Conservation (phyloP, 768 basidiomycete species). For the Lactarius quietus region DNA sequence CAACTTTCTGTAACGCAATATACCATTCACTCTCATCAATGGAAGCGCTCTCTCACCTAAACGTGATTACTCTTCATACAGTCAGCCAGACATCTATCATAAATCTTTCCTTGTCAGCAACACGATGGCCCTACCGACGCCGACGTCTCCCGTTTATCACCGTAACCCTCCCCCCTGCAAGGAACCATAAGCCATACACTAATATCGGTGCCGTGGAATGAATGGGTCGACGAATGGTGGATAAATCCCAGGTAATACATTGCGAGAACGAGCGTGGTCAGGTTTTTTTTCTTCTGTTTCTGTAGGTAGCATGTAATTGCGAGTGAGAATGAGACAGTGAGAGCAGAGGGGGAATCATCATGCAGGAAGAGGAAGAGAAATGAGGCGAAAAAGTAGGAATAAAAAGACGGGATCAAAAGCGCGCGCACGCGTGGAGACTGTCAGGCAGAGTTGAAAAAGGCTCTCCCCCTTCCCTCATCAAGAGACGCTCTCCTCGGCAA, state of each 20-base stretch:
- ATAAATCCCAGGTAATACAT: neutral
- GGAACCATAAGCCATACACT: neutral
- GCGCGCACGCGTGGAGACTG: neutral
- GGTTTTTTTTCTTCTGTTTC: neutral
- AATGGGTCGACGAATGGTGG: neutral
- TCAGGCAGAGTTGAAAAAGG: neutral
- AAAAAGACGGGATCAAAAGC: neutral
- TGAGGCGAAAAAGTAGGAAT: neutral
- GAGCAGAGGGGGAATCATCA: neutral
- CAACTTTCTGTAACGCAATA: constrained; percentile 9
- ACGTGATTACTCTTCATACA: constrained; percentile 11
- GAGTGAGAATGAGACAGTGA: neutral
- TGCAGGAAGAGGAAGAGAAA: neutral
- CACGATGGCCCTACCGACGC: neutral
- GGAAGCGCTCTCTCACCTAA: constrained; percentile 19
- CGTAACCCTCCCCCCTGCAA: neutral
- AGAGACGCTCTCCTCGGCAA: constrained; percentile 27
- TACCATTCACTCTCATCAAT: constrained; percentile 22
- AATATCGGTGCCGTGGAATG: neutral
- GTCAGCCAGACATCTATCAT: constrained; percentile 4
- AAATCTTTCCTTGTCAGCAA: neutral
- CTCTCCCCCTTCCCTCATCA: constrained; percentile 2
- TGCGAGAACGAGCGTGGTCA: neutral
- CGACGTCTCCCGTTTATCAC: neutral
- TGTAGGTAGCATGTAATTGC: neutral